These are phyloP conservation scores for Coffea canephora DNA, from an alignment of 257 asterid species.

Conservation along the genomic window DNA sequence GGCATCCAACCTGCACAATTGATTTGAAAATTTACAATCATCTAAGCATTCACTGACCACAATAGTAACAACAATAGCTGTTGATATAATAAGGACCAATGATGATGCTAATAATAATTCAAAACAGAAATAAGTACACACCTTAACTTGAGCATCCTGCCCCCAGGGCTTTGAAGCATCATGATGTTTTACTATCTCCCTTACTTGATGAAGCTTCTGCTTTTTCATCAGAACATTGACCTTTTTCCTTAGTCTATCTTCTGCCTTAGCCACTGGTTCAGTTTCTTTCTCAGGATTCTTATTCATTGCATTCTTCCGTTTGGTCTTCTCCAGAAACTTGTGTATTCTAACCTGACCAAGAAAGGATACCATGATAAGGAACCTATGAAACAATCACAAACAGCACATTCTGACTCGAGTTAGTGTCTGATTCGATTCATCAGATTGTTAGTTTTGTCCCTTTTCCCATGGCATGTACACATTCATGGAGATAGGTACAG, in stretches of 20 bases:
- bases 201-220: constrained; percentile 62
- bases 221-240: constrained; percentile 72
- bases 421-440: background rate
- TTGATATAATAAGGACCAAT: background rate
- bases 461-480: background rate
- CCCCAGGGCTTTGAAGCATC: constrained; percentile 84
- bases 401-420: background rate
- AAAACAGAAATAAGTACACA: constrained; percentile 15
- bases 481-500: background rate
- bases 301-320: constrained; percentile 71
- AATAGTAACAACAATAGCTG: background rate
- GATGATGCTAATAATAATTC: background rate
- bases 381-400: background rate
- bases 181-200: constrained; percentile 60
- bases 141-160: constrained; percentile 85
- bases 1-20: constrained; percentile 75
- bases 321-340: constrained; percentile 64
- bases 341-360: constrained; percentile 73
- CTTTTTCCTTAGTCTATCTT: constrained; percentile 64
- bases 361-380: constrained; percentile 20
- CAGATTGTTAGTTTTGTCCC: background rate
- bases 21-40: constrained; percentile 12
- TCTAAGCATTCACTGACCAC: background rate
- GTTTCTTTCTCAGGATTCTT: constrained; percentile 50
- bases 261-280: constrained; percentile 45